phyloP scores from a whole-genome alignment of 1,139 yeast genomes.

The Kurtzmaniella quercitrusa region DNA sequence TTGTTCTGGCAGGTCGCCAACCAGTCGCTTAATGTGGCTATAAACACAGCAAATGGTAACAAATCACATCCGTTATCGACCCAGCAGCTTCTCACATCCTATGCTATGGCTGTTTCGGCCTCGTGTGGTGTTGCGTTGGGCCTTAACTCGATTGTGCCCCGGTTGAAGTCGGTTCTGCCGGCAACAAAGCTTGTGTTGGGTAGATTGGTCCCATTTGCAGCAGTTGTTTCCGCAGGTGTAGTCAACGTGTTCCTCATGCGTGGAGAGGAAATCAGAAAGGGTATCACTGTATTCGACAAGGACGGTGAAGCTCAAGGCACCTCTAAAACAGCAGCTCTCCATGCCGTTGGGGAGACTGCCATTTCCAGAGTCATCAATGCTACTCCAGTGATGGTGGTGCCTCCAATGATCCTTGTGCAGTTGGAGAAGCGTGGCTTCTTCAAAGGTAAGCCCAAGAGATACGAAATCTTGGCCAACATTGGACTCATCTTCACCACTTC shows the following conservation, averaged over 20 bases:
- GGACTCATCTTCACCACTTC: constrained; percentile 85
- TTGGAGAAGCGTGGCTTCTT: constrained; percentile 63
- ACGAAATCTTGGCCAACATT: constrained; percentile 68
- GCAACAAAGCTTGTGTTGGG: constrained; percentile 67
- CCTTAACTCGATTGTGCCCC: constrained; percentile 81
- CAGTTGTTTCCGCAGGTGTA: constrained; percentile 94
- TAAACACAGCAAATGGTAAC: constrained; percentile 93
- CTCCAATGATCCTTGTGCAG: constrained; percentile 76
- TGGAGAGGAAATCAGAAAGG: constrained; percentile 86
- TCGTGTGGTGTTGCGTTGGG: constrained; percentile 96
- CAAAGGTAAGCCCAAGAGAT: constrained; percentile 59
- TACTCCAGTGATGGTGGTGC: constrained; percentile 94
- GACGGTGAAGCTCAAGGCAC: constrained; percentile 70
- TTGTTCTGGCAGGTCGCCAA: constrained; percentile 96
- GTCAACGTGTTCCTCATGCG: constrained; percentile 95
- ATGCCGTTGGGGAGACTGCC: constrained; percentile 97
- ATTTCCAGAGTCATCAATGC: constrained; percentile 92
- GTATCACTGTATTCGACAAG: constrained; percentile 65
- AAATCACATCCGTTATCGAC: constrained; percentile 88
- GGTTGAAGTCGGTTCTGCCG: constrained; percentile 63
- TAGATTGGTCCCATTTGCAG: constrained; percentile 94
- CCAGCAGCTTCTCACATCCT: constrained; percentile 69
- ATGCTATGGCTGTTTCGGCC: constrained; percentile 85
- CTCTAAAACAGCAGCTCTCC: constrained; percentile 80
- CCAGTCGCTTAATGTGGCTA: constrained; percentile 93